phyloP scores from a whole-genome alignment of 352 stramenopile species.

The Phytophthora europaea region DNA sequence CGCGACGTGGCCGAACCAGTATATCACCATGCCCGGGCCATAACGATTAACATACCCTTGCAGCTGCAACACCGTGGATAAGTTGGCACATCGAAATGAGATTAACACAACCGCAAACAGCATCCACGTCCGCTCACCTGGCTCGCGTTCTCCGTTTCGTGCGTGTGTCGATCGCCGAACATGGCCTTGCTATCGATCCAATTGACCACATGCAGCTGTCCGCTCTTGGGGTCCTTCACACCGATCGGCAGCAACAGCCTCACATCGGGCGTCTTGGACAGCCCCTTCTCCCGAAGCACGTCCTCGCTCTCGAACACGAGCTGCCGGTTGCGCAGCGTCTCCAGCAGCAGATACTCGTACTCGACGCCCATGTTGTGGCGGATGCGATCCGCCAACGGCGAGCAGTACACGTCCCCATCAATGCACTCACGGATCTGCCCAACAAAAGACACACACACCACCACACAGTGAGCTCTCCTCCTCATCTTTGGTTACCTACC shows the following conservation, averaged over 20 bases:
- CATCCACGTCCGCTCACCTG: conserved; percentile 38
- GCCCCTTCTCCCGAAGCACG: conserved; percentile 75
- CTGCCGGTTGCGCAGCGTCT: conserved; percentile 73
- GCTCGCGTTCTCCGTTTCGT: conserved; percentile 80
- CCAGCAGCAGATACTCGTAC: conserved; percentile 88
- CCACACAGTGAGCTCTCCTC: not conserved
- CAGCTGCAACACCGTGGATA: conserved; percentile 36
- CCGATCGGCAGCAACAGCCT: conserved; percentile 82
- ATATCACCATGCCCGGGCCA: conserved; percentile 89
- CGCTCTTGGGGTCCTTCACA: conserved; percentile 53
- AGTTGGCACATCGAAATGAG: conserved; percentile 1
- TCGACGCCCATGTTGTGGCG: conserved; percentile 85
- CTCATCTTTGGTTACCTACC: not conserved
- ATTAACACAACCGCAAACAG: not conserved
- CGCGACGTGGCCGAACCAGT: conserved; percentile 85
- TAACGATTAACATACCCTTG: conserved; percentile 89
- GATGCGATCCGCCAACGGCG: conserved; percentile 76
- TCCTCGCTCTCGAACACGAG: conserved; percentile 90
- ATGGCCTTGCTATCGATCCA: conserved; percentile 95
- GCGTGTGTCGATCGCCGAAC: conserved; percentile 85
- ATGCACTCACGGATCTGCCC: conserved; percentile 77
- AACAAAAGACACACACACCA: too few relatives aligned
- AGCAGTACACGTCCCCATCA: conserved; percentile 76
- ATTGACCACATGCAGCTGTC: conserved; percentile 72
- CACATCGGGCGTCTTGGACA: conserved; percentile 91